Base-by-base conservation (phyloP, 202 grass and related monocot genomes). In the Cymbopogon flexuosus region DNA sequence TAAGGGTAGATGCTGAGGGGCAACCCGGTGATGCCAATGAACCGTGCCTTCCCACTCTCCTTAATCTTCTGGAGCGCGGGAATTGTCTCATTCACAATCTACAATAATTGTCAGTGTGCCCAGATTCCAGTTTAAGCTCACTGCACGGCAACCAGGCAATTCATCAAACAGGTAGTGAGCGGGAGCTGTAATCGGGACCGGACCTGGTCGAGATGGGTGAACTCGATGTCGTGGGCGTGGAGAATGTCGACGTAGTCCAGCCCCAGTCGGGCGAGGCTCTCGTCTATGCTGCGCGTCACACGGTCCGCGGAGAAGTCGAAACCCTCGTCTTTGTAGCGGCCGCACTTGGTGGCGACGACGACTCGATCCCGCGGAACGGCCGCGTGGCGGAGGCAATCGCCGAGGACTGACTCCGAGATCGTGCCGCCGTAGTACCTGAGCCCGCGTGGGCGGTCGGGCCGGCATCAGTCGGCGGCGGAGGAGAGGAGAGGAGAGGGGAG, bases 171-270 rank as follows among this genome's bases (percentile, higher is more conserved):
- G 40, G 39, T 73, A 21, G 82, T 15, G 65, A 11, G 72, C 29
- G 33, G 8, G 63, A 4, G 16, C 8, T 8, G 15, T 10, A 22
- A 14, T 0, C 2, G 60, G 56, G 56, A 5, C 10, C 22, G 4
- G 18, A 94, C 95, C 90, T 93, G 92, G 61, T 97, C 86, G 23
- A 97, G 95, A 63, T 52, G 68, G 1, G 83, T 91, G 66, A 97
- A 97, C 79, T 97, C 95, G 52, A 97, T 94, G 84, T 97, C 95
- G 51, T 97, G 92, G 76, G 90, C 92, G 64, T 98, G 90, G 70
- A 98, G 76, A 59, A 94, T 88, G 69, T 98, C 92, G 8, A 98
- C 92, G 69, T 98, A 93, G 70, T 88, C 84, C 19, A 98, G 84
- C 3, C 89, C 84, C 34, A 94, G 87, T 70, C 90, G 88, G 3